These are phyloP conservation scores for Sphagnum magellanicum DNA, from an alignment of 228 moss, liverwort and hornwort genomes.

Conservation along the genomic window DNA sequence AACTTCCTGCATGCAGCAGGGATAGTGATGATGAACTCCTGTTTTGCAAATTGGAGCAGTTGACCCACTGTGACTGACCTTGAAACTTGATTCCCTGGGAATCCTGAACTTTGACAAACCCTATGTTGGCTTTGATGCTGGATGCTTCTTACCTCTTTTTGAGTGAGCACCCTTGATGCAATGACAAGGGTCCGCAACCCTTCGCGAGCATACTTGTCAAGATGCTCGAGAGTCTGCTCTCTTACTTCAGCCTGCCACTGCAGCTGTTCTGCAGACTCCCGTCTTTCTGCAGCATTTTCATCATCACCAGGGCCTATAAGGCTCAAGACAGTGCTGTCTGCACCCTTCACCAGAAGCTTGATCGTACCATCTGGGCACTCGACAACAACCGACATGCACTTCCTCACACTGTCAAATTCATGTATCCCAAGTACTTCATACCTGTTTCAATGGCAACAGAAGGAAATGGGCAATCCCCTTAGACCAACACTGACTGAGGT, in stretches of 20 bases:
- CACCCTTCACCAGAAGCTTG: slow-evolving; percentile 52
- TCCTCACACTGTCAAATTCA: slow-evolving; percentile 54
- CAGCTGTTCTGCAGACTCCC: slow-evolving; percentile 19
- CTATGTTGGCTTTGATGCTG: too few species aligned
- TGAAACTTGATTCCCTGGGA: too few species aligned
- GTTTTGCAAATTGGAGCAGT: too few species aligned
- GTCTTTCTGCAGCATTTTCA: slow-evolving; percentile 6
- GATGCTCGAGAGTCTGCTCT: slow-evolving; percentile 40
- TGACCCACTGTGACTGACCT: too few species aligned
- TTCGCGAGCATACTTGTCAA: slow-evolving; percentile 55
- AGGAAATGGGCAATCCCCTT: not conserved
- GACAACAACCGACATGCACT: slow-evolving; percentile 50
- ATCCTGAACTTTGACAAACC: too few species aligned
- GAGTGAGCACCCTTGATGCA: slow-evolving; percentile 53
- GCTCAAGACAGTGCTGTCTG: slow-evolving; percentile 36
- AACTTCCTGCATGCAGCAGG: too few species aligned
- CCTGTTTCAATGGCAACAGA: slow-evolving; percentile 8
- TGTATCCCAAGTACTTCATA: slow-evolving; percentile 40
- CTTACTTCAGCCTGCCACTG: slow-evolving; percentile 16
- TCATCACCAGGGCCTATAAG: slow-evolving; percentile 15
- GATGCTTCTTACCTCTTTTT: slow-evolving; percentile 27
- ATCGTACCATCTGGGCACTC: slow-evolving; percentile 35
- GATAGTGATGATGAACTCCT: too few species aligned
- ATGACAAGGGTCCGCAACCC: slow-evolving; percentile 79
- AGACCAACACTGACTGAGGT: too few species aligned